Conservation (phyloP, 768 basidiomycete genomes). For the Suillus brevipes region DNA sequence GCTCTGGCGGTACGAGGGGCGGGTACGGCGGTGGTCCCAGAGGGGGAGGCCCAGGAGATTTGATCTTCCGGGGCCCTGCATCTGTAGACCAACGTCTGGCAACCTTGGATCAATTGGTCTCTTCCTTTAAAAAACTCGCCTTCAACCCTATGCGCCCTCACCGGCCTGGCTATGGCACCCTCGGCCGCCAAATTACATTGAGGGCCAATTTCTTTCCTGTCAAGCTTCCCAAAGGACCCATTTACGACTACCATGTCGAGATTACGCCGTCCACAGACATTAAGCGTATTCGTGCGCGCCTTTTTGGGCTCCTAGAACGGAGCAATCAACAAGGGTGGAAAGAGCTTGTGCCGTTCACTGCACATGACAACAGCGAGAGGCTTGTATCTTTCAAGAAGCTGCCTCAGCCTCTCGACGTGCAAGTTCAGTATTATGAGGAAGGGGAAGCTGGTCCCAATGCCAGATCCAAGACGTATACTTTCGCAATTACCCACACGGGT, state of each 20-base stretch:
- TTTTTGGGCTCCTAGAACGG: conserved; percentile 46
- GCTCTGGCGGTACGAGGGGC: conserved; percentile 19
- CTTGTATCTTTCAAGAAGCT: conserved; percentile 42
- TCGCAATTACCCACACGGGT: conserved; percentile 35
- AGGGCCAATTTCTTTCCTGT: conserved; percentile 54
- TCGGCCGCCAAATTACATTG: conserved; percentile 40
- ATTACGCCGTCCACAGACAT: conserved; percentile 36
- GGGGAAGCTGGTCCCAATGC: conserved; percentile 36
- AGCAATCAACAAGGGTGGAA: conserved; percentile 38
- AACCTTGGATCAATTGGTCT: conserved; percentile 27
- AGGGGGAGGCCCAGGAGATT: conserved; percentile 27
- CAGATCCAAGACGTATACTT: conserved; percentile 35
- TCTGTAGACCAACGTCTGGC: conserved; percentile 37
- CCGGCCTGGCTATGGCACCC: conserved; percentile 47
- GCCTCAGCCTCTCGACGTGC: conserved; percentile 36
- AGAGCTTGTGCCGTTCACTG: conserved; percentile 32
- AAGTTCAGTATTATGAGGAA: conserved; percentile 41
- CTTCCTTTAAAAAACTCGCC: conserved; percentile 28
- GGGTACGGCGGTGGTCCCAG: conserved; percentile 28
- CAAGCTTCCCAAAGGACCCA: conserved; percentile 37
- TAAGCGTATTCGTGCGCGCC: conserved; percentile 39
- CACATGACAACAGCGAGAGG: conserved; percentile 44
- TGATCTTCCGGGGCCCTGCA: conserved; percentile 31
- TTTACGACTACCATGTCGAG: conserved; percentile 48
- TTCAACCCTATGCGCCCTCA: conserved; percentile 40